Conservation (phyloP, 2,329 filamentous ascomycete species). For the Pseudopithomyces maydicus region DNA sequence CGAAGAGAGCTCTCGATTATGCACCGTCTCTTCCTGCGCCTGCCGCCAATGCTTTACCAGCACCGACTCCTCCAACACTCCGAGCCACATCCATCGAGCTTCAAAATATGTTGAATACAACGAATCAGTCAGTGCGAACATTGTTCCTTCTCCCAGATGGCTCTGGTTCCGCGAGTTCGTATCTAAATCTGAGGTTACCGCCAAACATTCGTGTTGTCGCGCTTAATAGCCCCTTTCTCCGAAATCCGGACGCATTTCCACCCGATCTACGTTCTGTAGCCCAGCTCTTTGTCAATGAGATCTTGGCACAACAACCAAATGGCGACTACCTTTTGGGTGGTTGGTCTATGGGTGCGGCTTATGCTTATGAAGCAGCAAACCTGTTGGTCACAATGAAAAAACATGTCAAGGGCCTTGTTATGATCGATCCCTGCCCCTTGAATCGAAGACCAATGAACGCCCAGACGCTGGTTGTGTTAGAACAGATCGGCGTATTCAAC, state of each 20-base stretch:
- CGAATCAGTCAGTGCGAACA: background rate
- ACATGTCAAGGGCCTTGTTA: background rate
- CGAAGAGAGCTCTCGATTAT: background rate
- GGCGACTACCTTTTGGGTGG: conserved; percentile 45
- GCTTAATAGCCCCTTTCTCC: background rate
- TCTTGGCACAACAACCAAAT: conserved; percentile 28
- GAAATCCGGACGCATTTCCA: background rate
- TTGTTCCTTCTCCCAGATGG: background rate
- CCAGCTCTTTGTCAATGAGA: background rate
- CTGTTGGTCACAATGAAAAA: background rate
- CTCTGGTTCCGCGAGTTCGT: background rate
- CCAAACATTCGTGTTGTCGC: background rate
- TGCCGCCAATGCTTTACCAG: background rate
- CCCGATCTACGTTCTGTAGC: background rate
- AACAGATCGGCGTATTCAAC: background rate
- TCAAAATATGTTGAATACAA: background rate
- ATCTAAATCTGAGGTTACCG: background rate
- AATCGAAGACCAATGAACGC: background rate
- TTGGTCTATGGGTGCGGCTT: conserved; percentile 43
- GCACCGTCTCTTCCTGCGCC: background rate
- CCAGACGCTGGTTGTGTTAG: background rate
- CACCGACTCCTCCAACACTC: background rate
- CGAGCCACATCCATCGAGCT: background rate
- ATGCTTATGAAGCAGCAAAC: conserved; percentile 41
- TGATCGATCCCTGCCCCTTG: background rate